Evolutionary conservation across 345 rosid genomes (phyloP), one percentile per base, ranked within the genome.

Genomic region (Ricinus communis): DNA sequence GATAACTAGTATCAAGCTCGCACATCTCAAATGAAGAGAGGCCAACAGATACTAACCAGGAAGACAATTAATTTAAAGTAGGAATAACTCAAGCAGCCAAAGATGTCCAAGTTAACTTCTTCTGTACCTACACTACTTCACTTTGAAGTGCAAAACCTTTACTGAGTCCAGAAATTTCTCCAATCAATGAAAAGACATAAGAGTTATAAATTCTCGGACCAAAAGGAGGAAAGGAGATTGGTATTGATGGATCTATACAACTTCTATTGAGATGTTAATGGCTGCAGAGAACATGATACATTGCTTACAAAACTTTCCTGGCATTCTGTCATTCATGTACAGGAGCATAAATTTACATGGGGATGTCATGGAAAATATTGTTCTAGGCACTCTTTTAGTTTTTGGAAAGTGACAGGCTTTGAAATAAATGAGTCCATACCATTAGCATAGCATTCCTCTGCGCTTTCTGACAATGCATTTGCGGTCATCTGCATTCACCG

Each of bases 341-440:
- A 82, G 78, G 70, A 27, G 65, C 84, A 61, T 58, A 57, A 50
- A 80, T 84, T 80, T 82, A 81, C 88, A 71, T 69, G 65, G 61
- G n/a, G 71, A 50, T 52, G 22, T 84, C 84, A 86, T 25, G 81
- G 73, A 66, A 86, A 71, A 76, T 87, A 85, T 73, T 87, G 83
- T 62, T 84, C 87, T 7, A 94, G 80, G 73, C 97, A 94, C 71
- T 84, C 88, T 78, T 79, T 88, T 41, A 91, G 79, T 70, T 91
- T 94, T 68, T 86, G 91, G 76, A 86, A 87, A 14, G 97, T 91
- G 68, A 90, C 87, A 22, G 98, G 98, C 76, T 94, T 91, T 12
- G 98, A 91, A 63, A 88, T 90, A 71, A 91, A 94, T 0, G 98
- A 94, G 72, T 91, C 94, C 95, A 94, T 94, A 53, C 98, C 98